Evolutionary conservation across 192 early-diverging fungal genomes (phyloP), one percentile per base, ranked within the genome.

Genomic region (Coemansia sp.): DNA sequence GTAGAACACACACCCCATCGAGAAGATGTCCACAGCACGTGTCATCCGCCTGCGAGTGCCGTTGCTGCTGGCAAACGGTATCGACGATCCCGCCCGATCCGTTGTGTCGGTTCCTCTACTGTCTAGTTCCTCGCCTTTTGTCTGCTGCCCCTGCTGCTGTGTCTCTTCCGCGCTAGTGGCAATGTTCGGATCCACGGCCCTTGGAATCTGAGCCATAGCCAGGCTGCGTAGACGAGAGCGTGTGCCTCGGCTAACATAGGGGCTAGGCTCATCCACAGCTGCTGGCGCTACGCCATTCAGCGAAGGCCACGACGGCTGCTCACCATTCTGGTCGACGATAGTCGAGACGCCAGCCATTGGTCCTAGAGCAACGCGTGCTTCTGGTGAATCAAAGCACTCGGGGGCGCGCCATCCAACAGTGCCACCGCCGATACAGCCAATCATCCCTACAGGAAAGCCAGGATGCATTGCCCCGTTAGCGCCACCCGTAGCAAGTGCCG

Each of bases 351-450:
- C 17, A 7, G 32, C 9, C 1, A 43, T 14, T 0, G 56, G 39
- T 8, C 56, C 62, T 17, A 67, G 25, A 14, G 65, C 59, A 25
- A 25, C 39, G 48, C 78, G 79, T 5, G 74, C 68, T 22, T 76
- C 79, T 5, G 76, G 77, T 32, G 76, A 81, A 67, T 72, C 86
- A 70, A 93, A 78, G 71, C 86, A 90, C 80, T 99, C 97, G 7
- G 96, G 95, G 2, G 97, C 97, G 12, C 97, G 86, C 97, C 97
- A 99, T 9, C 97, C 97, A 56, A 95, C 86, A 0, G 97, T 99
- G 16, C 97, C 96, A 17, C 88, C 93, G 41, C 79, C 79, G 39
- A 82, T 70, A 10, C 79, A 74, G 19, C 79, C 79, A 39, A 81
- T 64, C 79, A 81, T 76, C 13, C 79, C 79, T 2, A 63, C 64